Evolutionary conservation across 768 basidiomycete genomes (phyloP).

Genomic region (Dentipellis sp.): DNA sequence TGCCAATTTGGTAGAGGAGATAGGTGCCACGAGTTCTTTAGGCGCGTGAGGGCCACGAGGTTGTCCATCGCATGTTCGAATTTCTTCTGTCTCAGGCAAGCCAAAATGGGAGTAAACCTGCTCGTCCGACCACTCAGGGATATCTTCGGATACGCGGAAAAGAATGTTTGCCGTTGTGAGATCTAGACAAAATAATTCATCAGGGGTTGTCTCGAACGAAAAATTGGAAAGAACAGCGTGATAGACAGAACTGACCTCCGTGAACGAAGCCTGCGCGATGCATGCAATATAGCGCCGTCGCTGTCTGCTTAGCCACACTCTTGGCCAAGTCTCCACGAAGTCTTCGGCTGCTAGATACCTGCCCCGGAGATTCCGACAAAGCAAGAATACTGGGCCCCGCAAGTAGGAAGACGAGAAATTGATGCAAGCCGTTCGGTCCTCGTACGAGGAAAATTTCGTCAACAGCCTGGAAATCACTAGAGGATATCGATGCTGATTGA

Average conservation of each 20-base stretch:
- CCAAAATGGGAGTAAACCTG: conserved; percentile 25
- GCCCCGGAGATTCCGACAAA: conserved; percentile 24
- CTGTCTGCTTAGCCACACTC: conserved; percentile 26
- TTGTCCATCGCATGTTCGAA: conserved; percentile 17
- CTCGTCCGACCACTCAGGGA: conserved; percentile 25
- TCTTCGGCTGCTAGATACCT: conserved; percentile 21
- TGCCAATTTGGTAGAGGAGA: conserved; percentile 16
- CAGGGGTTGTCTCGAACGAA: background rate
- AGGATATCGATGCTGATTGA: background rate
- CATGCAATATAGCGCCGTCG: background rate
- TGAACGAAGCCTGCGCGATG: background rate
- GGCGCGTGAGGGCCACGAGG: conserved; percentile 23
- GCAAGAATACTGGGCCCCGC: conserved; percentile 31
- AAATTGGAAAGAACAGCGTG: background rate
- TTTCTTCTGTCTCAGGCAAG: conserved; percentile 23
- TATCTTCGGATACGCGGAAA: background rate
- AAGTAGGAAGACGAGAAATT: conserved; percentile 37
- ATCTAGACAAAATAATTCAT: background rate
- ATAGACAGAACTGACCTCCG: background rate
- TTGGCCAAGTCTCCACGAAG: conserved; percentile 26
- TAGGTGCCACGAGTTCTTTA: conserved; percentile 19
- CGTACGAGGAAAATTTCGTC: conserved; percentile 35
- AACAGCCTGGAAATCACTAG: conserved; percentile 23
- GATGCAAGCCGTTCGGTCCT: conserved; percentile 44
- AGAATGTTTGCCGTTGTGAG: background rate